These are phyloP conservation scores for Trypanosoma caninum DNA, from an alignment of 208 protist species.

Conservation along the genomic window DNA sequence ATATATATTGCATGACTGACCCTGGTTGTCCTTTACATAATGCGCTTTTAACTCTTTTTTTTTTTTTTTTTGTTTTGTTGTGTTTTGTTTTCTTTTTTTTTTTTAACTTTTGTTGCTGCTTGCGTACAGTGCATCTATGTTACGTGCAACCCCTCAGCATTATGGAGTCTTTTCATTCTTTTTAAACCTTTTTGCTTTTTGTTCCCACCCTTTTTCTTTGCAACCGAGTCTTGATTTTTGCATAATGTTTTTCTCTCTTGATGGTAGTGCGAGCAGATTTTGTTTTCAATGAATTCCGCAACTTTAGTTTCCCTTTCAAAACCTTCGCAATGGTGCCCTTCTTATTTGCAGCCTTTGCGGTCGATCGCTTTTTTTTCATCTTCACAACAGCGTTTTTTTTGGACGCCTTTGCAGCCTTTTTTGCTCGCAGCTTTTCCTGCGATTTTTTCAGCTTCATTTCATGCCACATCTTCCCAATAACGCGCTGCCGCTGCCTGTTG, in stretches of 20 bases:
- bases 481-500: conserved; percentile 55
- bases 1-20: background rate
- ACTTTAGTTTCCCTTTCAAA: no score
- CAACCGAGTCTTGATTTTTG: no score
- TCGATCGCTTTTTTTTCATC: background rate
- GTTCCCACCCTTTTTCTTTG: no score
- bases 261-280: no score
- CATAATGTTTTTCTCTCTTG: no score
- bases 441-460: conserved; percentile 45
- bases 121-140: background rate
- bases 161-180: no score
- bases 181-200: no score
- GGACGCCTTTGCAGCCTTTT: conserved; percentile 11
- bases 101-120: background rate
- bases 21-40: background rate
- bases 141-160: no score
- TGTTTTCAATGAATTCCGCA: no score
- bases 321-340: conserved; percentile 15
- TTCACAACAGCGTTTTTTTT: conserved; percentile 15
- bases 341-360: conserved; percentile 11
- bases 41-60: background rate
- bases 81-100: background rate
- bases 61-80: background rate
- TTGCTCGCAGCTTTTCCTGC: conserved; percentile 17
- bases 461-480: conserved; percentile 63